Percentiles rank a stretch among this genome's conserved stretches.
Evolutionary conservation across 192 early-diverging fungal genomes (phyloP).

Genomic region (Coemansia sp.): DNA sequence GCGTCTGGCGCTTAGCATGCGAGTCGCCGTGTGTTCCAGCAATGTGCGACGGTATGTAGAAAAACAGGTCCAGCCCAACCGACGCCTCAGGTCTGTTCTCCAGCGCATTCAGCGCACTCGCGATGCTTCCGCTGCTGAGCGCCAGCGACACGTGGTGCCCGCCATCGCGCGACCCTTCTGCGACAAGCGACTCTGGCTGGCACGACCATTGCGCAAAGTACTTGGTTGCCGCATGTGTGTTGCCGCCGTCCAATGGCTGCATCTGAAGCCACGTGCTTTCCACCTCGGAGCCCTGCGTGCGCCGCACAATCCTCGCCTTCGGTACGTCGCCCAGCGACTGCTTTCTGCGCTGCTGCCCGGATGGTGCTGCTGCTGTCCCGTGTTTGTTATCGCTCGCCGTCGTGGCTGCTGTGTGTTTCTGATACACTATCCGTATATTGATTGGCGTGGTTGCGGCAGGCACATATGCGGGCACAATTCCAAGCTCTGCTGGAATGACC

Average conservation of each 20-base stretch:
- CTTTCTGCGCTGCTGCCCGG: not conserved
- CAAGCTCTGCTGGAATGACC: conserved; percentile 14
- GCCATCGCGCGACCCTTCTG: not conserved
- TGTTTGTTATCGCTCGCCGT: not conserved
- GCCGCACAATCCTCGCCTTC: not conserved
- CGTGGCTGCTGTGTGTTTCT: not conserved
- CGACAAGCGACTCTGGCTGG: not conserved
- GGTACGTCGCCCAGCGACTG: conserved; percentile 8
- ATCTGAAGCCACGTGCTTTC: not conserved
- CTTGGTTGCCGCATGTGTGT: not conserved
- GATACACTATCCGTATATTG: conserved; percentile 1
- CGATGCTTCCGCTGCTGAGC: not conserved
- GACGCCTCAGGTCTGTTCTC: conserved; percentile 5
- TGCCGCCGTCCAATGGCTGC: not conserved
- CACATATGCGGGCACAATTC: conserved; percentile 28
- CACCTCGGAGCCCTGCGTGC: not conserved
- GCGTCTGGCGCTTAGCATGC: not conserved
- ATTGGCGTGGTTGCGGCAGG: not conserved
- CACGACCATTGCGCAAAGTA: conserved; percentile 9
- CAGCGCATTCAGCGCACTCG: conserved; percentile 12
- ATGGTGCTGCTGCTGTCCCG: too few species aligned
- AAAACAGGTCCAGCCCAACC: conserved; percentile 4
- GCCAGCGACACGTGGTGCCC: conserved; percentile 9
- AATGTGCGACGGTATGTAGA: not conserved
- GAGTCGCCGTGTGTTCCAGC: not conserved